Conservation (phyloP, 768 basidiomycete genomes). For the Boletus sp. region DNA sequence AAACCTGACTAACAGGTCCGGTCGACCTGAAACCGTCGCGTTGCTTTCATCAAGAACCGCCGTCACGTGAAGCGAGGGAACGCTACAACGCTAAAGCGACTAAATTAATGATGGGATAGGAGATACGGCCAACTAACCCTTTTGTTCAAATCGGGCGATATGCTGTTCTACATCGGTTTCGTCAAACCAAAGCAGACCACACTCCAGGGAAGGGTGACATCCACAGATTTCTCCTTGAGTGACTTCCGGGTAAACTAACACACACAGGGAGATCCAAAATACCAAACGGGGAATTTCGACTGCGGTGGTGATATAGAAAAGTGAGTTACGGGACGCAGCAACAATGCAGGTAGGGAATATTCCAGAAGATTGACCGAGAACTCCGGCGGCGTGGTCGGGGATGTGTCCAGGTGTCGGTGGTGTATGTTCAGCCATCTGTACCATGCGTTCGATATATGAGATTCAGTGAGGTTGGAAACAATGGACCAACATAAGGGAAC, state of each 20-base stretch:
- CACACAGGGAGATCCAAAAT: conserved; percentile 51
- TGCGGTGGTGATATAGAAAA: conserved; percentile 42
- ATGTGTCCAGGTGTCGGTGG: conserved; percentile 71
- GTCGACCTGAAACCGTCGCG: conserved; percentile 58
- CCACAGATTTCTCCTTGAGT: conserved; percentile 19
- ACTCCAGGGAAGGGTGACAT: conserved; percentile 41
- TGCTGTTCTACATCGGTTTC: conserved; percentile 22
- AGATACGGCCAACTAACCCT: conserved; percentile 11
- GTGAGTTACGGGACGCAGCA: conserved; percentile 38
- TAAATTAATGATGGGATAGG: background rate
- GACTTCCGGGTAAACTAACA: conserved; percentile 28
- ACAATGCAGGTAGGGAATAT: conserved; percentile 52
- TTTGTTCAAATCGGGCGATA: conserved; percentile 23
- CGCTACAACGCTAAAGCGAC: conserved; percentile 10
- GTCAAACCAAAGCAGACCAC: conserved; percentile 38
- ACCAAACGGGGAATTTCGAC: conserved; percentile 49
- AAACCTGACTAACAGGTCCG: conserved; percentile 47
- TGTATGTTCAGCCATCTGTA: conserved; percentile 71
- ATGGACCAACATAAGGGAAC: background rate
- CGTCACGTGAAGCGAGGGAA: conserved; percentile 42
- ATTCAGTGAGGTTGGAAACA: background rate
- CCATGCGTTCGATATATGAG: background rate
- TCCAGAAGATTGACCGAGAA: conserved; percentile 57
- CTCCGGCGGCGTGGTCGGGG: conserved; percentile 36
- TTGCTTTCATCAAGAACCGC: conserved; percentile 46